phyloP scores from a whole-genome alignment of 257 asterid genomes.

The Jacaranda mimosifolia region DNA sequence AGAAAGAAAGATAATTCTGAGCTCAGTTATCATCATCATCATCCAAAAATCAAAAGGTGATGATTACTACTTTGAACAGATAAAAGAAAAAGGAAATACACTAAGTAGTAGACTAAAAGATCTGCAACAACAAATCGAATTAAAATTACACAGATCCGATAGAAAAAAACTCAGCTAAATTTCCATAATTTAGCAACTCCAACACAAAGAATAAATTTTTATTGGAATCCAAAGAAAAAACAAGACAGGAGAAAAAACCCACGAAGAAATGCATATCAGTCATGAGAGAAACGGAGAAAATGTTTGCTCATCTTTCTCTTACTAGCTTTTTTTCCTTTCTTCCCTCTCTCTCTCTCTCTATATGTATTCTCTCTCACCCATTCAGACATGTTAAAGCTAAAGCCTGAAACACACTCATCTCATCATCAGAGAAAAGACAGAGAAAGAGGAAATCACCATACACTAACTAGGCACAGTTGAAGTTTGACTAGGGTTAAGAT shows the following conservation, averaged over 20 bases:
- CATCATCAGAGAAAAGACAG: conserved; percentile 42
- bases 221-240: conserved; percentile 1
- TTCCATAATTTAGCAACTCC: not conserved
- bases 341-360: conserved; percentile 13
- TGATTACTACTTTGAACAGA: conserved; percentile 45
- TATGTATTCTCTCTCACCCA: conserved; percentile 17
- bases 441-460: conserved; percentile 25
- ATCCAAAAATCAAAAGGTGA: conserved; percentile 50
- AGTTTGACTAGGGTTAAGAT: conserved; percentile 38
- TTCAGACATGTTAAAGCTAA: conserved; percentile 44
- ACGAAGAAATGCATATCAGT: conserved; percentile 20
- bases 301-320: conserved; percentile 4
- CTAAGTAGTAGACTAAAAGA: conserved; percentile 15
- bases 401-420: conserved; percentile 44
- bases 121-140: conserved; percentile 37
- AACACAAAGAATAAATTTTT: not conserved
- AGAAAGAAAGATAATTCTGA: conserved; percentile 31
- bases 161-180: not conserved
- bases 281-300: conserved; percentile 25
- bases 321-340: conserved; percentile 5
- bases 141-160: conserved; percentile 43
- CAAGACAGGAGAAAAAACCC: not conserved
- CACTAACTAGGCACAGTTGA: conserved; percentile 41
- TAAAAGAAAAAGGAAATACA: not conserved
- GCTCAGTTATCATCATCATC: conserved; percentile 45